These are phyloP conservation scores for Auricularia sp. DNA, from an alignment of 768 basidiomycete species.

Conservation along the genomic window DNA sequence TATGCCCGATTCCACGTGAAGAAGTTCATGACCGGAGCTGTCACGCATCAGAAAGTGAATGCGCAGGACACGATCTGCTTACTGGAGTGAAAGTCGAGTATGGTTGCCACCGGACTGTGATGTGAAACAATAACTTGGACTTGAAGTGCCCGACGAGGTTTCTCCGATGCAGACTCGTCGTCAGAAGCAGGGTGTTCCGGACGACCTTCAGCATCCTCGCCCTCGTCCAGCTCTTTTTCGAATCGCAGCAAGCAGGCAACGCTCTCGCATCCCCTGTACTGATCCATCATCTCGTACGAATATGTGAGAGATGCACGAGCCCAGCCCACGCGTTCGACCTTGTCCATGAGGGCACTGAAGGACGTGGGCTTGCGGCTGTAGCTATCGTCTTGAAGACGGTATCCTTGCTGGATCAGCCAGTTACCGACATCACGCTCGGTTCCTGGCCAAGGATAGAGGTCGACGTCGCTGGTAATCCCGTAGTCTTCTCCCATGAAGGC, in stretches of 20 bases:
- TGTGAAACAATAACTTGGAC: slow-evolving; percentile 34
- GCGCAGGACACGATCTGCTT: slow-evolving; percentile 10
- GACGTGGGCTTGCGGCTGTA: background rate
- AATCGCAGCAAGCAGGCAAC: no score
- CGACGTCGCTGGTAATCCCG: slow-evolving; percentile 12
- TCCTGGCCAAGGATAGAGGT: background rate
- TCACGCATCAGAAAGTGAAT: background rate
- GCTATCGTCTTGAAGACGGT: no score
- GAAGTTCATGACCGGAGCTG: slow-evolving; percentile 37
- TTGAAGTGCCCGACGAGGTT: no score
- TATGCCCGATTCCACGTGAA: slow-evolving; percentile 33
- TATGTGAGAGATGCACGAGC: no score
- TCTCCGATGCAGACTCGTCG: no score
- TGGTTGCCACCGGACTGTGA: slow-evolving; percentile 24
- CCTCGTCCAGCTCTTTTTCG: no score
- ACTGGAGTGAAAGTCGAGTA: slow-evolving; percentile 44
- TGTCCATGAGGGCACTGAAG: no score
- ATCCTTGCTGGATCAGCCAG: slow-evolving; percentile 22
- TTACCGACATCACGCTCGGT: slow-evolving; percentile 22
- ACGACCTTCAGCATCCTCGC: no score
- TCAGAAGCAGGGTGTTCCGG: no score
- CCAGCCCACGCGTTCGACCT: no score
- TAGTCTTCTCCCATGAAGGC: slow-evolving; percentile 13
- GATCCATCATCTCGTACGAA: no score
- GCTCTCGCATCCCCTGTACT: no score